Conservation (phyloP, 1,284 basidiomycete genomes). For the Cutaneotrichosporon curvatum region DNA sequence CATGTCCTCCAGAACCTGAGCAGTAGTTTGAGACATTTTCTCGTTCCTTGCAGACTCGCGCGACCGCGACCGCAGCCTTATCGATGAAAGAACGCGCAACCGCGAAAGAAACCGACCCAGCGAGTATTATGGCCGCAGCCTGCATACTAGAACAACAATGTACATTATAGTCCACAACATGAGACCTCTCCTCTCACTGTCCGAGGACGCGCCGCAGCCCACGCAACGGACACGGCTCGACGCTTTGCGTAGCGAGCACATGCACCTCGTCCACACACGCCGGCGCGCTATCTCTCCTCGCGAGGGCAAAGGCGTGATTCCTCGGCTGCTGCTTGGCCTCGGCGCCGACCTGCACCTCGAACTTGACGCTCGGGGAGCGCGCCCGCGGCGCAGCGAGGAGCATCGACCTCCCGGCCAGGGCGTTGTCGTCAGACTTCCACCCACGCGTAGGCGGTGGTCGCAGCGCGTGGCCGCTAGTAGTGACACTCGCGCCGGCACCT, state of each 20-base stretch:
- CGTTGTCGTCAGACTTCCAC: background rate
- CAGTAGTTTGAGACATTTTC: no score
- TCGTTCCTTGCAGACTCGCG: no score
- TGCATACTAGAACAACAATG: background rate
- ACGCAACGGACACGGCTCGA: background rate
- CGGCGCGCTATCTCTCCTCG: slow-evolving; percentile 12
- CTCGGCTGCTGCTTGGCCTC: background rate
- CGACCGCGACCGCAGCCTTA: no score
- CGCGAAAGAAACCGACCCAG: no score
- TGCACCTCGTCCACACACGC: slow-evolving; percentile 14
- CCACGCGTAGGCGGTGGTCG: slow-evolving; percentile 11
- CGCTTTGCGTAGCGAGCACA: slow-evolving; percentile 1
- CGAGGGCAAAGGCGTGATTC: background rate
- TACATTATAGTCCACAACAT: background rate
- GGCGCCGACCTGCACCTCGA: background rate
- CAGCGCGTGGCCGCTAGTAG: slow-evolving; percentile 3
- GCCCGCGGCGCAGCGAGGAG: background rate
- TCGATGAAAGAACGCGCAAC: no score
- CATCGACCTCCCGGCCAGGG: no score
- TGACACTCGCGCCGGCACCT: background rate
- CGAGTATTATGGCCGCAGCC: background rate
- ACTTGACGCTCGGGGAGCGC: slow-evolving; percentile 1
- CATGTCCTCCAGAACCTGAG: no score
- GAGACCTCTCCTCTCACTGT: background rate
- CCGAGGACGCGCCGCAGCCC: background rate